Conservation (phyloP, 148 eudicot genomes). For the Vaccinium corymbosum region DNA sequence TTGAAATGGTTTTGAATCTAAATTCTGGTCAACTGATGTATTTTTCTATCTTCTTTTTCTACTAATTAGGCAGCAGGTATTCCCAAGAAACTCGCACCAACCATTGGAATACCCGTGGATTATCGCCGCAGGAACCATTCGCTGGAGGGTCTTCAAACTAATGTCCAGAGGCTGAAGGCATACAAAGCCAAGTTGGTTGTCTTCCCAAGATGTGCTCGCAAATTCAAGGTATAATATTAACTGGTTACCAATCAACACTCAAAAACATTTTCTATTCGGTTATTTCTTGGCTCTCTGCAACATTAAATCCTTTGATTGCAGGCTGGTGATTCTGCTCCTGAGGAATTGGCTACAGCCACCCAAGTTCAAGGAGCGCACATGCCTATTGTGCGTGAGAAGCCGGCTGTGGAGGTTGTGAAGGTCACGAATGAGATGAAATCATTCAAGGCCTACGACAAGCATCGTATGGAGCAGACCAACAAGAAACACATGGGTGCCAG, state of each 20-base stretch:
- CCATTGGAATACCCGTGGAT: slow-evolving; percentile 59
- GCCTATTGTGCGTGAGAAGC: slow-evolving; percentile 38
- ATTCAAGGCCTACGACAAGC: slow-evolving; percentile 46
- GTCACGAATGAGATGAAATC: slow-evolving; percentile 47
- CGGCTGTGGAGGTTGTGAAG: slow-evolving; percentile 45
- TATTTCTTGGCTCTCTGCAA: not conserved
- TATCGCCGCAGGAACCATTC: slow-evolving; percentile 59
- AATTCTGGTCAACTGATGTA: not conserved
- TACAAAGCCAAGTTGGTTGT: slow-evolving; percentile 64
- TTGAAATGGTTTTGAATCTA: not conserved
- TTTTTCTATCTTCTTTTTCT: not conserved
- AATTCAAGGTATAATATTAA: slow-evolving; percentile 34
- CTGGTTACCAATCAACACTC: no score
- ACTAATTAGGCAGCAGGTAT: slow-evolving; percentile 50
- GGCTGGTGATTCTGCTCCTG: slow-evolving; percentile 57
- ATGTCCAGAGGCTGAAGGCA: slow-evolving; percentile 57
- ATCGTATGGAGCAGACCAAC: slow-evolving; percentile 51
- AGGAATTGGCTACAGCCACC: slow-evolving; percentile 52
- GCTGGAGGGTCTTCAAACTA: slow-evolving; percentile 50
- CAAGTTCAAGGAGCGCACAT: slow-evolving; percentile 49
- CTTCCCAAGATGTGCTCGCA: slow-evolving; percentile 52
- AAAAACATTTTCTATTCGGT: not conserved
- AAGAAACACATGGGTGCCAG: slow-evolving; percentile 45
- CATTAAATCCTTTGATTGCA: slow-evolving; percentile 5
- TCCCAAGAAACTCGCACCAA: slow-evolving; percentile 58